Evolutionary conservation across 2,329 filamentous ascomycete genomes (phyloP).

Genomic region (Penicillium sp.): DNA sequence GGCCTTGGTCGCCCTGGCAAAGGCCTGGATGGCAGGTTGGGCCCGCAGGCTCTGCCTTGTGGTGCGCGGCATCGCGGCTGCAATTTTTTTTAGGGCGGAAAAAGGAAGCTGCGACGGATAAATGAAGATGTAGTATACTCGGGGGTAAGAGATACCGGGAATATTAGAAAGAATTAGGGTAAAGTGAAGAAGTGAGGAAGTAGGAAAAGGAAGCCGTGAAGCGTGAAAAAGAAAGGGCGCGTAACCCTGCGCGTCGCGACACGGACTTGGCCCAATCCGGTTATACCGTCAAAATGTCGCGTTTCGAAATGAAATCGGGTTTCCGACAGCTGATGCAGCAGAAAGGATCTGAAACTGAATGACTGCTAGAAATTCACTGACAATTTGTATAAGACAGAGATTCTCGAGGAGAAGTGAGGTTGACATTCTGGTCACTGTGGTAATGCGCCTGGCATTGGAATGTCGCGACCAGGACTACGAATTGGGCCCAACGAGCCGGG

Average conservation of each 20-base stretch:
- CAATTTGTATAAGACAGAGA: not conserved
- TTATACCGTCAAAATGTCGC: slow-evolving; percentile 9
- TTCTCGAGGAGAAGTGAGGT: not conserved
- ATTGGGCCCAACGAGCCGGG: not conserved
- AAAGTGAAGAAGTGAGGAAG: not conserved
- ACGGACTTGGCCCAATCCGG: slow-evolving; percentile 13
- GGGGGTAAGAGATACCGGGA: slow-evolving; percentile 23
- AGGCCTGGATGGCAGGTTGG: slow-evolving; percentile 45
- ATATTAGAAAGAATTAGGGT: slow-evolving; percentile 4
- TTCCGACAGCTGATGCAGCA: not conserved
- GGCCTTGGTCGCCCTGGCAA: slow-evolving; percentile 46
- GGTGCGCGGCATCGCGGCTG: slow-evolving; percentile 32
- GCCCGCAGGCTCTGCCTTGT: slow-evolving; percentile 27
- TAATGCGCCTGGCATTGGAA: slow-evolving; percentile 23
- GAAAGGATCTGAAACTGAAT: not conserved
- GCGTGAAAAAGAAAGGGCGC: slow-evolving; percentile 3
- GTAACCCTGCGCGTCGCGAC: not conserved
- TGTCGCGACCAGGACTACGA: slow-evolving; percentile 7
- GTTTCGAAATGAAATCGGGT: not conserved
- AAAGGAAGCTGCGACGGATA: slow-evolving; percentile 12
- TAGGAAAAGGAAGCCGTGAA: slow-evolving; percentile 1
- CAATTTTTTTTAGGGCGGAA: slow-evolving; percentile 15
- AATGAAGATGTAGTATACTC: slow-evolving; percentile 9
- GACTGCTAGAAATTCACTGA: not conserved
- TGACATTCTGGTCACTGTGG: slow-evolving; percentile 19